phyloP scores from a whole-genome alignment of 2,329 filamentous ascomycete species.

The Botrytis elliptica region DNA sequence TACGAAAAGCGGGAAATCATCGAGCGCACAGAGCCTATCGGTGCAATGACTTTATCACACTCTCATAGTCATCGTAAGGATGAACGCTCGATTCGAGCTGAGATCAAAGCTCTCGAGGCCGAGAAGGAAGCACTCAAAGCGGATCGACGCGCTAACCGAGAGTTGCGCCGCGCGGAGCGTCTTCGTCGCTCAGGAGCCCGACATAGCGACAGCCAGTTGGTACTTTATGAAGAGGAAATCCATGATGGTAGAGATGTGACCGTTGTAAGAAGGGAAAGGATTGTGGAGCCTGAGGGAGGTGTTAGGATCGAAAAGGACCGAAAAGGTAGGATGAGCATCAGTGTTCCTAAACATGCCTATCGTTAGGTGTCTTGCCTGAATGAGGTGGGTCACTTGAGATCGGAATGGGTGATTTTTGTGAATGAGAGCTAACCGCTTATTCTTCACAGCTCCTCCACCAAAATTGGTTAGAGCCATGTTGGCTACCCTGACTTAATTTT shows the following conservation, averaged over 20 bases:
- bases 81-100: slow-evolving; percentile 63
- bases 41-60: slow-evolving; percentile 46
- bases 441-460: slow-evolving; percentile 58
- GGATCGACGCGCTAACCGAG: slow-evolving; percentile 51
- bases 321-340: slow-evolving; percentile 93
- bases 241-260: slow-evolving; percentile 46
- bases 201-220: slow-evolving; percentile 58
- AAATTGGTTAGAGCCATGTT: slow-evolving; percentile 67
- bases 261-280: slow-evolving; percentile 52
- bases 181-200: slow-evolving; percentile 55
- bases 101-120: slow-evolving; percentile 69
- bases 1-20: slow-evolving; percentile 31
- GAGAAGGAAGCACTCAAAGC: slow-evolving; percentile 59
- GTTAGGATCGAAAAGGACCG: slow-evolving; percentile 81
- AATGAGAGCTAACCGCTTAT: slow-evolving; percentile 29
- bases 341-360: slow-evolving; percentile 66
- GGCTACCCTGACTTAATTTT: slow-evolving; percentile 60
- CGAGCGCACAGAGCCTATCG: slow-evolving; percentile 38
- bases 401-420: slow-evolving; percentile 24
- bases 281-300: slow-evolving; percentile 56
- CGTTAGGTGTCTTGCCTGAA: slow-evolving; percentile 40
- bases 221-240: slow-evolving; percentile 57
- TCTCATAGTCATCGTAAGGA: slow-evolving; percentile 41
- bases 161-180: slow-evolving; percentile 47
- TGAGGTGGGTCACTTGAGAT: slow-evolving; percentile 32